These are phyloP conservation scores for Phytophthora capsici DNA, from an alignment of 352 stramenopile species.

Conservation along the genomic window DNA sequence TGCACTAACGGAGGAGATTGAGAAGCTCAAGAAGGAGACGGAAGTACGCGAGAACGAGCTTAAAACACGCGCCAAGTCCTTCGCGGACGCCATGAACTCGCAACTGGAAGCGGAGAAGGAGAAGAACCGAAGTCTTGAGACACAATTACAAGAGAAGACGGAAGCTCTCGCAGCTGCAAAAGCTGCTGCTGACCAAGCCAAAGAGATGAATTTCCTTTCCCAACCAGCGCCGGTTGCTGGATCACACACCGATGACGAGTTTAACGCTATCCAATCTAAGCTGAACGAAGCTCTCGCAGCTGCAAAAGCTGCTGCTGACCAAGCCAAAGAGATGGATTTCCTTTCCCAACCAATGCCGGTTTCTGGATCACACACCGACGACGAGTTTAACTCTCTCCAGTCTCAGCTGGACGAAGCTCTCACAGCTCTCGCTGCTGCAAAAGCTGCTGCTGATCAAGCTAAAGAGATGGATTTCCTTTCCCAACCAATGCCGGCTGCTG, in stretches of 20 bases:
- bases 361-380: slow-evolving; percentile 24
- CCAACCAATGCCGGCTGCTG: slow-evolving; percentile 9
- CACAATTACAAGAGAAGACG: slow-evolving; percentile 52
- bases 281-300: slow-evolving; percentile 37
- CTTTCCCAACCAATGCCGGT: slow-evolving; percentile 11
- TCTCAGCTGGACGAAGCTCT: slow-evolving; percentile 43
- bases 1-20: slow-evolving; percentile 29
- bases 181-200: slow-evolving; percentile 22
- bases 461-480: slow-evolving; percentile 31
- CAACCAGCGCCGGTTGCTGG: slow-evolving; percentile 4
- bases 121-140: slow-evolving; percentile 55
- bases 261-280: slow-evolving; percentile 46
- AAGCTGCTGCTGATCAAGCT: slow-evolving; percentile 12
- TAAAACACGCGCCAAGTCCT: slow-evolving; percentile 72
- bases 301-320: slow-evolving; percentile 19
- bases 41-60: slow-evolving; percentile 64
- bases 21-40: slow-evolving; percentile 56
- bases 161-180: slow-evolving; percentile 37
- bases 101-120: slow-evolving; percentile 72
- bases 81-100: slow-evolving; percentile 71
- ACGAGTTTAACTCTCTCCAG: slow-evolving; percentile 49
- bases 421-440: slow-evolving; percentile 26
- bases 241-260: slow-evolving; percentile 40
- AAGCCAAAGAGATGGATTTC: slow-evolving; percentile 30
- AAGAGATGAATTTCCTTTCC: slow-evolving; percentile 28